A percentile compares a stretch with the other conserved stretches of the same genome.
Evolutionary conservation across 148 eudicot genomes (phyloP).

Genomic region (Nepenthes gracilis): DNA sequence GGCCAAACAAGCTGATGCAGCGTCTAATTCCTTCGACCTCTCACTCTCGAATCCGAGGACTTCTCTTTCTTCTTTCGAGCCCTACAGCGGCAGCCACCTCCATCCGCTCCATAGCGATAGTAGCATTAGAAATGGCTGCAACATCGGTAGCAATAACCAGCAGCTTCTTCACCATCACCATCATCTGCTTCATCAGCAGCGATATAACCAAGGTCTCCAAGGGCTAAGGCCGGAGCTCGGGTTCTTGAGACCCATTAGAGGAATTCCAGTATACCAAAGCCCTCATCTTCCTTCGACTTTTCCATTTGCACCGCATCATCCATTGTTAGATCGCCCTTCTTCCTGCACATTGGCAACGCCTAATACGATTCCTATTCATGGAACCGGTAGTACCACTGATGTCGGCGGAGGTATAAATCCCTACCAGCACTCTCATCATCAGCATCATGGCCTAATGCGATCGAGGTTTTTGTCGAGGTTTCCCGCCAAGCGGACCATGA

Average conservation of each 20-base stretch:
- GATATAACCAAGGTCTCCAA: not conserved
- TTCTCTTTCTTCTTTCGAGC: conserved; percentile 3
- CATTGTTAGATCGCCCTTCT: not conserved
- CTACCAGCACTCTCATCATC: conserved; percentile 5
- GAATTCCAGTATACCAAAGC: conserved; percentile 84
- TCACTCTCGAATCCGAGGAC: conserved; percentile 15
- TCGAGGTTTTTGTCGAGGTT: conserved; percentile 65
- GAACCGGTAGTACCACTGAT: not conserved
- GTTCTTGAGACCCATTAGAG: conserved; percentile 73
- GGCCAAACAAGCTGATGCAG: conserved; percentile 1
- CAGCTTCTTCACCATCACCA: conserved; percentile 7
- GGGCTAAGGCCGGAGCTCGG: conserved; percentile 21
- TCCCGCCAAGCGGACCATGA: conserved; percentile 40
- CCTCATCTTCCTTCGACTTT: conserved; percentile 23
- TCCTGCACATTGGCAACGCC: not conserved
- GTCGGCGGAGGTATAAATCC: not conserved
- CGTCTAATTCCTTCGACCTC: conserved; percentile 9
- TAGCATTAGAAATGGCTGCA: not conserved
- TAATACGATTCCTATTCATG: not conserved
- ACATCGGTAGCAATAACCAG: not conserved
- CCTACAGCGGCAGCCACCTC: not conserved
- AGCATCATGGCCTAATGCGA: conserved; percentile 31
- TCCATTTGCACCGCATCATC: conserved; percentile 23
- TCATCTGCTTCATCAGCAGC: not conserved
- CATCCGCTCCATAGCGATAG: no score